phyloP scores from a whole-genome alignment of 2,329 filamentous ascomycete species.

The Colletotrichum sp. region DNA sequence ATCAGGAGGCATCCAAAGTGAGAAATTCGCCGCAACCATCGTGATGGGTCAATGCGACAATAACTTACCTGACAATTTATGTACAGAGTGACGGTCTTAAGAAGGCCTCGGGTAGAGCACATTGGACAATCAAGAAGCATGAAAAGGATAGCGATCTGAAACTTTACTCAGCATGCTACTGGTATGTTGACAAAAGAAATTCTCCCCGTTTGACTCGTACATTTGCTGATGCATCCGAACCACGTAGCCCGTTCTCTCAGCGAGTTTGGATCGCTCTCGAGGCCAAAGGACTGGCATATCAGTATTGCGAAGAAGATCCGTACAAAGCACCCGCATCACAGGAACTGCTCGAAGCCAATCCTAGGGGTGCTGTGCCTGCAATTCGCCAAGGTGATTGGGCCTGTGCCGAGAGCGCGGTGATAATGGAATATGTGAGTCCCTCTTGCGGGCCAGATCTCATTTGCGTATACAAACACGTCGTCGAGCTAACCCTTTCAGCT shows the following conservation, averaged over 20 bases:
- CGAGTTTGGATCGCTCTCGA: constrained; percentile 90
- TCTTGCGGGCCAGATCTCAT: background rate
- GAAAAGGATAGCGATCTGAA: constrained; percentile 74
- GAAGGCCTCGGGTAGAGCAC: constrained; percentile 74
- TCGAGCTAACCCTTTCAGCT: constrained; percentile 51
- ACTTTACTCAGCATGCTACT: constrained; percentile 84
- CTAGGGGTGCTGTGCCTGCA: constrained; percentile 76
- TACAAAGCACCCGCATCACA: constrained; percentile 68
- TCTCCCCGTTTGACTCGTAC: background rate
- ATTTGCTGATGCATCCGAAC: constrained; percentile 52
- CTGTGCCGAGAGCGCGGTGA: constrained; percentile 79
- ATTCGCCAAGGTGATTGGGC: constrained; percentile 82
- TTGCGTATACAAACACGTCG: background rate
- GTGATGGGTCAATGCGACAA: background rate
- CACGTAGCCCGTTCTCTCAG: constrained; percentile 77
- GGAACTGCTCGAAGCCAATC: constrained; percentile 74
- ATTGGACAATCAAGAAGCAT: constrained; percentile 72
- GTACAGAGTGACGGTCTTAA: constrained; percentile 39
- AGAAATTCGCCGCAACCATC: constrained; percentile 50
- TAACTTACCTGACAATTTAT: background rate
- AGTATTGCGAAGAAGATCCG: constrained; percentile 86
- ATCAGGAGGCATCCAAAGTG: constrained; percentile 72
- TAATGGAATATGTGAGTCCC: constrained; percentile 78
- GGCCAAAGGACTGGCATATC: constrained; percentile 77
- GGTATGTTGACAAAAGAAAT: constrained; percentile 55